A percentile compares a stretch with the other conserved stretches of the same genome.
Evolutionary conservation across 345 rosid genomes (phyloP).

Genomic region (Euphorbia peplus): DNA sequence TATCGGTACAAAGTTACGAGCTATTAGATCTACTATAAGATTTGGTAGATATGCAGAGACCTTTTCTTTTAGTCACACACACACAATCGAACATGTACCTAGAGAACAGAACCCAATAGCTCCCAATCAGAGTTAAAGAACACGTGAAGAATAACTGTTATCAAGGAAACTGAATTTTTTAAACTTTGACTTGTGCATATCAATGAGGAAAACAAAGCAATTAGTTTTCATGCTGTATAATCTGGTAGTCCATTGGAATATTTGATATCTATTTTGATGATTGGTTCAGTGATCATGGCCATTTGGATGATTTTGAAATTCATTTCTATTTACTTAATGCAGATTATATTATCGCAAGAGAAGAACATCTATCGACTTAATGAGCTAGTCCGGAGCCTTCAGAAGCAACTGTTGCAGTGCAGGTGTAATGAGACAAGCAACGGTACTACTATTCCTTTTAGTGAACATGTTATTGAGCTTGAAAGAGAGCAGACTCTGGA

Average conservation of each 20-base stretch:
- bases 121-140: background rate
- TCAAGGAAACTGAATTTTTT: background rate
- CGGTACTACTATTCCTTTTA: slow-evolving; percentile 30
- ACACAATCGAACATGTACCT: background rate
- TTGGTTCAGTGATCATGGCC: background rate
- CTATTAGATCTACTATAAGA: background rate
- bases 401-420: slow-evolving; percentile 53
- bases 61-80: background rate
- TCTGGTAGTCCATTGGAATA: background rate
- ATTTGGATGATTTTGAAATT: background rate
- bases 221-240: background rate
- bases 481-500: slow-evolving; percentile 50
- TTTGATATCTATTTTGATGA: background rate
- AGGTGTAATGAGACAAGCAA: slow-evolving; percentile 41
- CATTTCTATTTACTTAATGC: slow-evolving; percentile 20
- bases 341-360: slow-evolving; percentile 87
- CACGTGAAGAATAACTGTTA: background rate
- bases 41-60: background rate
- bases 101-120: background rate
- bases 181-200: background rate
- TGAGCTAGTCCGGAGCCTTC: slow-evolving; percentile 66
- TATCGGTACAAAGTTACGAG: background rate
- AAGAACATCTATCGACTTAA: slow-evolving; percentile 71
- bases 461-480: slow-evolving; percentile 54
- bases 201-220: background rate